A percentile compares a stretch with the other conserved stretches of the same genome.
Evolutionary conservation across 2,329 filamentous ascomycete genomes (phyloP).

Genomic region (Beauveria sp.): DNA sequence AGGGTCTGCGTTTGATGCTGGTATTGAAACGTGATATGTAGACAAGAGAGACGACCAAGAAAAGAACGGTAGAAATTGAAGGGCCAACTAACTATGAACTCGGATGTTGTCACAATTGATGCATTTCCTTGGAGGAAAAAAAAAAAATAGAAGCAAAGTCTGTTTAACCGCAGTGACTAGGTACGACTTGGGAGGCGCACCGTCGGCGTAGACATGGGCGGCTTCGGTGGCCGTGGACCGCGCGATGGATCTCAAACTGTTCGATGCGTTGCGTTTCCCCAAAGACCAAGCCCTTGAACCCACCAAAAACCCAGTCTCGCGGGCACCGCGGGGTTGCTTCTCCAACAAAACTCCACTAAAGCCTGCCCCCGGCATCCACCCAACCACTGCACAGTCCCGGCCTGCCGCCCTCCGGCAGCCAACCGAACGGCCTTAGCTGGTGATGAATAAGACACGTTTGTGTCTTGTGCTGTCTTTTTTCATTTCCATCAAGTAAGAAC

Average conservation of each 20-base stretch:
- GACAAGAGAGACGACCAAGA: too few relatives aligned
- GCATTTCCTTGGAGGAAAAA: too few relatives aligned
- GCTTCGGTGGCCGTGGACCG: conserved; percentile 6
- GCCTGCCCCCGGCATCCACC: not conserved
- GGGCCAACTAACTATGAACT: too few relatives aligned
- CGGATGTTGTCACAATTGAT: too few relatives aligned
- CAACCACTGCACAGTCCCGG: not conserved
- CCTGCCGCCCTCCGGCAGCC: not conserved
- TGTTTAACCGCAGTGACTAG: not conserved
- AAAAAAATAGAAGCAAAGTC: not conserved
- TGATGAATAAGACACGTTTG: not conserved
- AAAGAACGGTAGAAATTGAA: too few relatives aligned
- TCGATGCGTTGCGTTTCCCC: not conserved
- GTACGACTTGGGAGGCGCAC: not conserved
- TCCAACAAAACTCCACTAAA: not conserved
- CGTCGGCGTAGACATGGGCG: conserved; percentile 3
- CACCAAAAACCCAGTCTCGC: not conserved
- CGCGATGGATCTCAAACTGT: not conserved
- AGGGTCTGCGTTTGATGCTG: not conserved
- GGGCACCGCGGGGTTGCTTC: not conserved
- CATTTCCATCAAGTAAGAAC: not conserved
- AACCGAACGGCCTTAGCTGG: not conserved
- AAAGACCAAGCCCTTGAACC: not conserved
- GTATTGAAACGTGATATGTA: too few relatives aligned
- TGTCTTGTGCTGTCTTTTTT: not conserved